Evolutionary conservation across 2,329 filamentous ascomycete genomes (phyloP).

Genomic region (Cryphonectria japonica): DNA sequence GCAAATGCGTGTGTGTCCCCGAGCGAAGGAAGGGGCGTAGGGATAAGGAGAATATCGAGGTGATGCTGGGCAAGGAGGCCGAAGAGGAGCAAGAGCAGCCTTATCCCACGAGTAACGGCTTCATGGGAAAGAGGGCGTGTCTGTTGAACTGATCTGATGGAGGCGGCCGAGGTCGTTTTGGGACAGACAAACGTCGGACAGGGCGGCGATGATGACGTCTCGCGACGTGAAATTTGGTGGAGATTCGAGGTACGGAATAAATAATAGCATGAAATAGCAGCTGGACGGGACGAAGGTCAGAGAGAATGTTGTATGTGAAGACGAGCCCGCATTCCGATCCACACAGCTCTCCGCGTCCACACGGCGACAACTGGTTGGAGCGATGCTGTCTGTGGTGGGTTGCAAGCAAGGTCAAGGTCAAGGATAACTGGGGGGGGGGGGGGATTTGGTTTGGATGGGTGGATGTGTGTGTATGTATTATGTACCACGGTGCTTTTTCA

Average conservation of each 20-base stretch:
- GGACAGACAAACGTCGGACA: neutral
- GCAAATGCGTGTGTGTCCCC: neutral
- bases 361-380: slow-evolving; percentile 5
- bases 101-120: slow-evolving; percentile 26
- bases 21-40: slow-evolving; percentile 2
- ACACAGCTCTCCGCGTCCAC: slow-evolving; percentile 4
- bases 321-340: neutral
- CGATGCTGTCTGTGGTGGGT: neutral
- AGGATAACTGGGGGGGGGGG: neutral
- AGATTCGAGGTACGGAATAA: slow-evolving; percentile 13
- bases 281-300: neutral
- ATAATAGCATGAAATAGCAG: neutral
- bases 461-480: neutral
- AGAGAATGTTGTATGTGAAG: slow-evolving; percentile 2
- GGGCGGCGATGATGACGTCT: slow-evolving; percentile 17
- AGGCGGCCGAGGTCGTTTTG: neutral
- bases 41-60: neutral
- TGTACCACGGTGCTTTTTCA: neutral
- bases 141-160: neutral
- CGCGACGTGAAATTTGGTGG: slow-evolving; percentile 15
- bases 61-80: slow-evolving; percentile 7
- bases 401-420: neutral
- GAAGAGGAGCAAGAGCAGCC: slow-evolving; percentile 4
- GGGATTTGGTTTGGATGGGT: neutral
- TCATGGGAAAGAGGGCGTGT: slow-evolving; percentile 26